These are phyloP conservation scores for Termitomyces sp. DNA, from an alignment of 1,284 basidiomycete species.

Conservation along the genomic window DNA sequence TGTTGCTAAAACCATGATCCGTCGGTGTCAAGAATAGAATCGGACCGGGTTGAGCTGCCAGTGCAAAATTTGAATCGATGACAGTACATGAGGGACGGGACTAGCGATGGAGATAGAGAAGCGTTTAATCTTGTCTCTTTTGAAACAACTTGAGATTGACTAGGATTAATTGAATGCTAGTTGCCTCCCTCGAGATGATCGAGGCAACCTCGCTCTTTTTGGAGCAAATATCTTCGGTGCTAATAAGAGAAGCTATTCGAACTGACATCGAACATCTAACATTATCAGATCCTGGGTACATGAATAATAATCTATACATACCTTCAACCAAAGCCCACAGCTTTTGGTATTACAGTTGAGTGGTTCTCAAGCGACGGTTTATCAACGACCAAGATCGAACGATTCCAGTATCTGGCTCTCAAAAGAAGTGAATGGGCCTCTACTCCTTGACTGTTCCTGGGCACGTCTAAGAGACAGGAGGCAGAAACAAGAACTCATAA, in stretches of 20 bases:
- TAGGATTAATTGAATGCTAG: neutral
- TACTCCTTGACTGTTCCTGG: neutral
- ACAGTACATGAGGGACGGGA: no score
- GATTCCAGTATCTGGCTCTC: neutral
- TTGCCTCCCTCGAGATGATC: neutral
- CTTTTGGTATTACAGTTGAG: no score
- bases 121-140: neutral
- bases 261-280: neutral
- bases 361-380: neutral
- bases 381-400: constrained; percentile 1
- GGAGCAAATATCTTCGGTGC: neutral
- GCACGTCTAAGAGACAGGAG: neutral
- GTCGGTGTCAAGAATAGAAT: neutral
- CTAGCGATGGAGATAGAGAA: neutral
- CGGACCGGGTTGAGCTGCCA: neutral
- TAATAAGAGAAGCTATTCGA: no score
- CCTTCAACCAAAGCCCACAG: neutral
- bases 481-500: no score
- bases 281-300: neutral
- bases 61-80: neutral
- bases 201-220: neutral
- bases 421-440: neutral
- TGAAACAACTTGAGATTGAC: neutral
- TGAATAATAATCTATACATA: no score
- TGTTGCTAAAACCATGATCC: constrained; percentile 6